These are phyloP conservation scores for Funneliformis geosporum DNA, from an alignment of 192 early-diverging fungal species.

Conservation along the genomic window DNA sequence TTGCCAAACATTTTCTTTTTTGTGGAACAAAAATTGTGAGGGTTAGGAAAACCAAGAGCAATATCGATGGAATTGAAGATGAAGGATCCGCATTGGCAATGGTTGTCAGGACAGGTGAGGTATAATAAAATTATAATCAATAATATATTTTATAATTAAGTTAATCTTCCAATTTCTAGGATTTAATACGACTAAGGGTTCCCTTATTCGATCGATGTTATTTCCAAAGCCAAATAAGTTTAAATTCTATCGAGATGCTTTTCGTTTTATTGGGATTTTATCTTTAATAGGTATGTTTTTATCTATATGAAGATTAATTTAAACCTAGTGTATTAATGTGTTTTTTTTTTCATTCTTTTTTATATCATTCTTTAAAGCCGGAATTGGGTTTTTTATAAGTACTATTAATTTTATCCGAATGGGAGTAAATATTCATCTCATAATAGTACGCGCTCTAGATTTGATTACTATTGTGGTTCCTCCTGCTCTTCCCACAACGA, in stretches of 20 bases:
- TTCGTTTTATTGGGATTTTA: conserved; percentile 93
- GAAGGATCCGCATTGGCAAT: conserved; percentile 67
- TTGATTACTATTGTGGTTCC: conserved; percentile 97
- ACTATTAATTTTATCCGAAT: conserved; percentile 87
- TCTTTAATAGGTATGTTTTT: conserved; percentile 64
- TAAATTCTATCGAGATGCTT: conserved; percentile 96
- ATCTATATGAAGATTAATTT: not conserved
- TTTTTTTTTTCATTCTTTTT: not conserved
- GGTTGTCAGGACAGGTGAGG: conserved; percentile 74
- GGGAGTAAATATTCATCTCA: conserved; percentile 65
- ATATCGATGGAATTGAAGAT: conserved; percentile 37
- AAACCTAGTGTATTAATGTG: not conserved
- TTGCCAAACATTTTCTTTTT: conserved; percentile 88
- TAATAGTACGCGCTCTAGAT: conserved; percentile 91
- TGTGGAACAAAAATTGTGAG: conserved; percentile 92
- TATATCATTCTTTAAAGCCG: conserved; percentile 39
- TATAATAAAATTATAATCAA: not conserved
- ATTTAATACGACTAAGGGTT: conserved; percentile 97
- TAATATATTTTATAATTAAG: not conserved
- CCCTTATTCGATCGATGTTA: conserved; percentile 91
- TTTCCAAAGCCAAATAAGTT: conserved; percentile 97
- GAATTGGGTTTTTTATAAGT: conserved; percentile 83
- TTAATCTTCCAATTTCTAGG: conserved; percentile 38
- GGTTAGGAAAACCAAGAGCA: conserved; percentile 56
- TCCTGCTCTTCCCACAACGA: conserved; percentile 94